Conservation (phyloP, 2,329 filamentous ascomycete species). For the Aspergillus sclerotialis region DNA sequence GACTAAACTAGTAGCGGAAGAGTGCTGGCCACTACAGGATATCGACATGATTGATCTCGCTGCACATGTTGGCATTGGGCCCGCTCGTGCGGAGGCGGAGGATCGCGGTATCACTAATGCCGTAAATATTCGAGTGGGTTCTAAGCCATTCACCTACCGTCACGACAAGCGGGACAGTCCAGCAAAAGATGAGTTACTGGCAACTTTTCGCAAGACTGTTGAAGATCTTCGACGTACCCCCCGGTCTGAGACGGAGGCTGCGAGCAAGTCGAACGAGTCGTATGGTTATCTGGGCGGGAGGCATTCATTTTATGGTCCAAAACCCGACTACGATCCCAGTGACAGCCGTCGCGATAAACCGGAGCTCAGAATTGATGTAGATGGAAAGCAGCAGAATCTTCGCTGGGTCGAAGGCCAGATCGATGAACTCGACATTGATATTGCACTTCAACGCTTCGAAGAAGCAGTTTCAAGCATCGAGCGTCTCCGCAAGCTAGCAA, state of each 20-base stretch:
- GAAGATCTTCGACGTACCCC: constrained; percentile 83
- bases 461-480: constrained; percentile 77
- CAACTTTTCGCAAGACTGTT: constrained; percentile 85
- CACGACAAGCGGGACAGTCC: constrained; percentile 73
- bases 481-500: constrained; percentile 71
- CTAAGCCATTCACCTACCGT: constrained; percentile 90
- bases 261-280: constrained; percentile 74
- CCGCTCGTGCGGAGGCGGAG: constrained; percentile 35
- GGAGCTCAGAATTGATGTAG: constrained; percentile 82
- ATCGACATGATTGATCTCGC: constrained; percentile 89
- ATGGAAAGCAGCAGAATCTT: constrained; percentile 92
- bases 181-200: constrained; percentile 73
- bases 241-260: constrained; percentile 80
- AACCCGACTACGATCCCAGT: constrained; percentile 71
- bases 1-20: constrained; percentile 81
- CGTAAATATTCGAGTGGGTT: constrained; percentile 81
- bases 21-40: constrained; percentile 89
- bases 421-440: constrained; percentile 92
- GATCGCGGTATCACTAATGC: constrained; percentile 67
- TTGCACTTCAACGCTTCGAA: constrained; percentile 84
- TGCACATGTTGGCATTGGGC: constrained; percentile 34
- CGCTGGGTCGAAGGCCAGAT: constrained; percentile 94
- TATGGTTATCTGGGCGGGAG: constrained; percentile 79
- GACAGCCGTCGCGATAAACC: constrained; percentile 67
- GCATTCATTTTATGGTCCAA: constrained; percentile 61